These are phyloP conservation scores for Lipomyces orientalis DNA, from an alignment of 805 yeast species.

Conservation along the genomic window DNA sequence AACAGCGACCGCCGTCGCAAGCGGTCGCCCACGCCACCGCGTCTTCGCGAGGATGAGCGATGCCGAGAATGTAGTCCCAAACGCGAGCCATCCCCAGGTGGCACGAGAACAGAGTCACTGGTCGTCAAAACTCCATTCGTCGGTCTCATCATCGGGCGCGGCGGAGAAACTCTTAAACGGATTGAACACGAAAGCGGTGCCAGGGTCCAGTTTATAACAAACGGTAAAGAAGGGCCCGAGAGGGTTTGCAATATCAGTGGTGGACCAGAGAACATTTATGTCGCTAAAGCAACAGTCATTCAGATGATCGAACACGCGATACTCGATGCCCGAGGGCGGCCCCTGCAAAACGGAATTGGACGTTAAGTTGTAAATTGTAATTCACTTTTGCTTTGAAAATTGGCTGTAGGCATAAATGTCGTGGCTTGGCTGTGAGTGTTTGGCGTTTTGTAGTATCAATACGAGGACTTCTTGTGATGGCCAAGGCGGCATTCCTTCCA, in stretches of 20 bases:
- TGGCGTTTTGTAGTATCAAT: neutral
- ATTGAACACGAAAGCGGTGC: constrained; percentile 38
- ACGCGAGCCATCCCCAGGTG: constrained; percentile 36
- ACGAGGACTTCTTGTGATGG: neutral
- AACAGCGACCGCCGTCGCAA: constrained; percentile 13
- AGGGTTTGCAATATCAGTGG: constrained; percentile 37
- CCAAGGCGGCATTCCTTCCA: neutral
- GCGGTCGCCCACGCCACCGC: constrained; percentile 30
- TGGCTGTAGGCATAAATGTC: neutral
- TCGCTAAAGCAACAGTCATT: constrained; percentile 27
- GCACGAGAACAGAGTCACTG: constrained; percentile 28
- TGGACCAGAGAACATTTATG: constrained; percentile 19
- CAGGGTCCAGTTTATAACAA: constrained; percentile 38
- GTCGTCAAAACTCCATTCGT: constrained; percentile 36
- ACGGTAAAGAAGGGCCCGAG: constrained; percentile 38
- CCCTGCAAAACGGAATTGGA: constrained; percentile 30
- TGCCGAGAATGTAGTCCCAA: constrained; percentile 29
- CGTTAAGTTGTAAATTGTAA: neutral
- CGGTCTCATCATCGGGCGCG: constrained; percentile 40
- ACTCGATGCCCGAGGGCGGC: constrained; percentile 29
- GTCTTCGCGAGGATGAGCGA: constrained; percentile 29
- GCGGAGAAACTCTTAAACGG: constrained; percentile 39
- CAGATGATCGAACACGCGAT: constrained; percentile 32
- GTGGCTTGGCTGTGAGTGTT: neutral
- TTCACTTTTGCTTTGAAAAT: neutral